Conservation (phyloP, 1,284 basidiomycete species). For the Puccinia novopanici region DNA sequence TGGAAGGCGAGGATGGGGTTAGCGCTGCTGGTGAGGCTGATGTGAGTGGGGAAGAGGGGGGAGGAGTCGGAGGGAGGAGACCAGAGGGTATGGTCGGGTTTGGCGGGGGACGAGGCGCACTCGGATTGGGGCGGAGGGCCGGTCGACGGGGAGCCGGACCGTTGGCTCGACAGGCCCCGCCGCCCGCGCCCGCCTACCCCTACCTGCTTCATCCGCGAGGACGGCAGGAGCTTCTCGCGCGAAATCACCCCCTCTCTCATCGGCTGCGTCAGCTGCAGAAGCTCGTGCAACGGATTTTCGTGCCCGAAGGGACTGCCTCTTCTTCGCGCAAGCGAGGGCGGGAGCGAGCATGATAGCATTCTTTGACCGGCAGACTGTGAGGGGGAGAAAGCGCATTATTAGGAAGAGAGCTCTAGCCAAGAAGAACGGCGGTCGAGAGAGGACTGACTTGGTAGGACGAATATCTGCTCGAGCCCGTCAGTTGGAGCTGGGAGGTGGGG, state of each 20-base stretch:
- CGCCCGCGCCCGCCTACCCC: constrained; percentile 29
- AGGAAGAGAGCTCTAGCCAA: not conserved
- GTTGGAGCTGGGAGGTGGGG: constrained; percentile 8
- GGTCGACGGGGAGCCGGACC: not conserved
- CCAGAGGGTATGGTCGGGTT: not conserved
- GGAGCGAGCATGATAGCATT: constrained; percentile 21
- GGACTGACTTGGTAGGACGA: not conserved
- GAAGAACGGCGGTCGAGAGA: not conserved
- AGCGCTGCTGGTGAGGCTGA: not conserved
- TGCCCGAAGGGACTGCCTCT: not conserved
- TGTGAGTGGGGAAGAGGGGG: not conserved
- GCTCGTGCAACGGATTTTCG: constrained; percentile 14
- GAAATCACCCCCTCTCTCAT: constrained; percentile 34
- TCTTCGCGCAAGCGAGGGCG: constrained; percentile 1
- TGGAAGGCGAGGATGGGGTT: not conserved
- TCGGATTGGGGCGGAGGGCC: not conserved
- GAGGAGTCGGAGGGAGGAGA: not conserved
- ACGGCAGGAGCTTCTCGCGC: constrained; percentile 12
- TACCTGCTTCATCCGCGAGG: constrained; percentile 38
- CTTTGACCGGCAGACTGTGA: constrained; percentile 18
- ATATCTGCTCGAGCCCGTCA: not conserved
- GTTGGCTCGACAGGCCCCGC: not conserved
- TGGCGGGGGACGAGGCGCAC: constrained; percentile 1
- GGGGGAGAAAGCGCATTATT: not conserved
- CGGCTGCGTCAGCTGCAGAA: constrained; percentile 33